phyloP scores from a whole-genome alignment of 1,284 basidiomycete genomes.

The Naganishia sp. region DNA sequence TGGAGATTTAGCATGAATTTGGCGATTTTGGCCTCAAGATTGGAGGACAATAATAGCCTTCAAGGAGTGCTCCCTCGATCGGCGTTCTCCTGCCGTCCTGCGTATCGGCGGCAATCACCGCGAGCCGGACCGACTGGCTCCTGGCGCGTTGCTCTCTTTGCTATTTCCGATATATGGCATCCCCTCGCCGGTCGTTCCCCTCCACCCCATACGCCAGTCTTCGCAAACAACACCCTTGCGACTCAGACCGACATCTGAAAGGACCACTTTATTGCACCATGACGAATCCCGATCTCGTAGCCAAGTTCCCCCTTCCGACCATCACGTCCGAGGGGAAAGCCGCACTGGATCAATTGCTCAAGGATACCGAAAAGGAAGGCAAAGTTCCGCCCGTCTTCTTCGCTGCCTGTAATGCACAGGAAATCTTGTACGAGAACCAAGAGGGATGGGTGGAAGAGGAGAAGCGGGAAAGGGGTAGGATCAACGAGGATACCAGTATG shows the following conservation, averaged over 20 bases:
- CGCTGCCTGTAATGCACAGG: constrained; percentile 43
- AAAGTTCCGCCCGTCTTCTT: constrained; percentile 41
- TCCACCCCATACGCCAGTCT: too few species aligned
- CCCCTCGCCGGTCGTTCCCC: too few species aligned
- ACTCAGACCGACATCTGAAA: too few species aligned
- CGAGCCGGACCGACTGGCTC: too few species aligned
- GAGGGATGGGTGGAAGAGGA: constrained; percentile 42
- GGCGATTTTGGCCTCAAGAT: too few species aligned
- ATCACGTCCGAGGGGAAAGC: constrained; percentile 35
- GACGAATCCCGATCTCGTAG: constrained; percentile 4
- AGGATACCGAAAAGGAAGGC: constrained; percentile 31
- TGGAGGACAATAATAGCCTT: neutral
- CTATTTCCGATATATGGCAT: too few species aligned
- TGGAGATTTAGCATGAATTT: neutral
- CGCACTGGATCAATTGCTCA: constrained; percentile 38
- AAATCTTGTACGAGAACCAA: constrained; percentile 41
- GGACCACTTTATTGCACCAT: neutral
- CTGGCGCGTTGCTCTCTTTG: too few species aligned
- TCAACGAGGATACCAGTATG: constrained; percentile 45
- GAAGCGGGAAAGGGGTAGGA: constrained; percentile 37
- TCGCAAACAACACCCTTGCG: too few species aligned
- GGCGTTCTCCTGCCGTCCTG: too few species aligned
- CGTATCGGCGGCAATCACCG: too few species aligned
- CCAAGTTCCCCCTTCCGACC: constrained; percentile 31
- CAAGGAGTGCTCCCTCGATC: too few species aligned